Evolutionary conservation across 2,329 filamentous ascomycete species (phyloP).

Genomic region (Pseudogymnoascus sp.): DNA sequence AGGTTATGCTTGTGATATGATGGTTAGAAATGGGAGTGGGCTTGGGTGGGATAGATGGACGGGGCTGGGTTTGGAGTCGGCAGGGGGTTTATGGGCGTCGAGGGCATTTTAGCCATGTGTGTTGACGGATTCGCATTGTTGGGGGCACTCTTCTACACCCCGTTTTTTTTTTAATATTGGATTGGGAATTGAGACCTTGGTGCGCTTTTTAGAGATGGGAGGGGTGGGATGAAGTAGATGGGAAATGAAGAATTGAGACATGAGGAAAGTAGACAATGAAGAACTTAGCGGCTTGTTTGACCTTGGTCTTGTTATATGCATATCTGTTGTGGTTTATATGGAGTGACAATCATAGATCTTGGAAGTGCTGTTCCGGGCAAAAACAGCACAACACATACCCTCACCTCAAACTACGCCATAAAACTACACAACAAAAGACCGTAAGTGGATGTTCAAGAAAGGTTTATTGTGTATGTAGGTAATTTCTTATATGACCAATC

Average conservation of each 20-base stretch:
- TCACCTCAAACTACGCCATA: background rate
- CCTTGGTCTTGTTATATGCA: background rate
- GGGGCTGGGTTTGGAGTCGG: background rate
- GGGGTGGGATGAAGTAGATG: background rate
- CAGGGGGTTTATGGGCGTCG: background rate
- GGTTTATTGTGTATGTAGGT: constrained; percentile 1
- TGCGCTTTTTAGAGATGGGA: background rate
- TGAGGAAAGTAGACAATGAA: background rate
- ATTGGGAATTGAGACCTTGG: background rate
- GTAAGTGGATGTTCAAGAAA: background rate
- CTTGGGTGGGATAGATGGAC: background rate
- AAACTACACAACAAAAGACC: background rate
- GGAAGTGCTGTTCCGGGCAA: background rate
- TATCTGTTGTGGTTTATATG: background rate
- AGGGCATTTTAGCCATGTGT: constrained; percentile 6
- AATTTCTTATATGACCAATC: background rate
- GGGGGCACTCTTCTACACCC: background rate
- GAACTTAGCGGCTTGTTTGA: background rate
- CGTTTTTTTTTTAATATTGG: background rate
- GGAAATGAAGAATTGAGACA: background rate
- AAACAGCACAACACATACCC: background rate
- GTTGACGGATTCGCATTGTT: background rate
- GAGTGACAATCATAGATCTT: background rate
- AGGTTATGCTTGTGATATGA: background rate
- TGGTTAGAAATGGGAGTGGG: background rate